phyloP scores from a whole-genome alignment of 345 rosid genomes.

The Gynandropsis gynandra region DNA sequence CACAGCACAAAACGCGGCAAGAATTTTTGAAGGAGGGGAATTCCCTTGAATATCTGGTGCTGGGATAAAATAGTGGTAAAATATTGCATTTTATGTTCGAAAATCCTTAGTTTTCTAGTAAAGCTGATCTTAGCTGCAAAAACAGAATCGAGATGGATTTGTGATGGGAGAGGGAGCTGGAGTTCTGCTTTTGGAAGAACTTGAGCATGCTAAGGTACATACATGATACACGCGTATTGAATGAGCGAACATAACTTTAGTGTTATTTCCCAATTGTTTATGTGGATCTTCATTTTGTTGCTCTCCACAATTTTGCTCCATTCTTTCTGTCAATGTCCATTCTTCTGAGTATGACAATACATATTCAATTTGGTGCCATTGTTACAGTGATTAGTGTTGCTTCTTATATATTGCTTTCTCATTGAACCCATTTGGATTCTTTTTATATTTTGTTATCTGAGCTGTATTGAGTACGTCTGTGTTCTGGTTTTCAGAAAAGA shows the following conservation, averaged over 20 bases:
- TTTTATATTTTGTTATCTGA: background rate
- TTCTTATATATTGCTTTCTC: no score
- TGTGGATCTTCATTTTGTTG: no score
- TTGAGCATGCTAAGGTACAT: constrained; percentile 94
- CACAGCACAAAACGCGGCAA: no score
- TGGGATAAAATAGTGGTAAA: background rate
- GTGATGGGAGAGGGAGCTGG: constrained; percentile 99
- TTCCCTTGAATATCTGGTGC: constrained; percentile 1
- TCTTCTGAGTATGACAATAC: no score
- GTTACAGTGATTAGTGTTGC: no score
- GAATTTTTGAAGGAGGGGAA: background rate
- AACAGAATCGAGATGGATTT: constrained; percentile 91
- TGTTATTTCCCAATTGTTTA: no score
- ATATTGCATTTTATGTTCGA: background rate
- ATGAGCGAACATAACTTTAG: no score
- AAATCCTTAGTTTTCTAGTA: background rate
- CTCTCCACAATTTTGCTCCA: background rate
- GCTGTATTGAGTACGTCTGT: constrained; percentile 2
- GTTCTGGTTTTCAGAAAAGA: constrained; percentile 48
- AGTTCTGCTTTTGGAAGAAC: constrained; percentile 86
- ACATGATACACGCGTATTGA: background rate
- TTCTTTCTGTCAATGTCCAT: background rate
- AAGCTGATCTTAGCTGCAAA: constrained; percentile 9
- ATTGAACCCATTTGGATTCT: constrained; percentile 3
- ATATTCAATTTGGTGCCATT: no score